phyloP scores from a whole-genome alignment of 2,329 filamentous ascomycete species.

The Pseudogymnoascus sp. region DNA sequence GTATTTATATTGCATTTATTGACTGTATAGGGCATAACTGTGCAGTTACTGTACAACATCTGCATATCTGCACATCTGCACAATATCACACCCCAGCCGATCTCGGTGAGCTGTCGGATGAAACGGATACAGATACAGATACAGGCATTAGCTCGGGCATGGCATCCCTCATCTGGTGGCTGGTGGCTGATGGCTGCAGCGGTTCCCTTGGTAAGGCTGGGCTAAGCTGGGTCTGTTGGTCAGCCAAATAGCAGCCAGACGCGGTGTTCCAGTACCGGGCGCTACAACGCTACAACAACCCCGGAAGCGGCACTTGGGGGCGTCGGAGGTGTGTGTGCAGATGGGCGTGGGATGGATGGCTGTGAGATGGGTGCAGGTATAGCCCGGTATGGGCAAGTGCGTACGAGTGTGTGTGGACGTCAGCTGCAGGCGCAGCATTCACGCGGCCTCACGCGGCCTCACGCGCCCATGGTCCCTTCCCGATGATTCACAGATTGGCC shows the following conservation, averaged over 20 bases:
- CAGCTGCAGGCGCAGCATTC: not conserved
- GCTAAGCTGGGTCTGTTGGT: not conserved
- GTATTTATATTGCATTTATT: not conserved
- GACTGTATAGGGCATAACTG: not conserved
- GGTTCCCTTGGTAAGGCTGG: not conserved
- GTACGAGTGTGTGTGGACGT: not conserved
- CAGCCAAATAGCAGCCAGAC: not conserved
- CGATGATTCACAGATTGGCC: not conserved
- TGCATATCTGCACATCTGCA: not conserved
- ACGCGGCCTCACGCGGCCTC: not conserved
- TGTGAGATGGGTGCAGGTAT: no score
- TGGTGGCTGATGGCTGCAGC: not conserved
- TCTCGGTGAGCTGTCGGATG: not conserved
- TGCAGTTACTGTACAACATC: not conserved
- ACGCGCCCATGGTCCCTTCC: not conserved
- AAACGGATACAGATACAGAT: not conserved
- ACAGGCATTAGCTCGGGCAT: not conserved
- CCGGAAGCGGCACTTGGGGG: not conserved
- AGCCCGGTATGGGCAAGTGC: not conserved
- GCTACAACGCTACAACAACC: not conserved
- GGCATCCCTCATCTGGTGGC: not conserved
- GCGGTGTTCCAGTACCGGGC: not conserved
- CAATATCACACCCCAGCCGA: not conserved
- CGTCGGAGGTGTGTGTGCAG: not conserved
- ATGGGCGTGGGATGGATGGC: not conserved